phyloP scores from a whole-genome alignment of 2,329 filamentous ascomycete genomes.

The Verticillium tricorpus region DNA sequence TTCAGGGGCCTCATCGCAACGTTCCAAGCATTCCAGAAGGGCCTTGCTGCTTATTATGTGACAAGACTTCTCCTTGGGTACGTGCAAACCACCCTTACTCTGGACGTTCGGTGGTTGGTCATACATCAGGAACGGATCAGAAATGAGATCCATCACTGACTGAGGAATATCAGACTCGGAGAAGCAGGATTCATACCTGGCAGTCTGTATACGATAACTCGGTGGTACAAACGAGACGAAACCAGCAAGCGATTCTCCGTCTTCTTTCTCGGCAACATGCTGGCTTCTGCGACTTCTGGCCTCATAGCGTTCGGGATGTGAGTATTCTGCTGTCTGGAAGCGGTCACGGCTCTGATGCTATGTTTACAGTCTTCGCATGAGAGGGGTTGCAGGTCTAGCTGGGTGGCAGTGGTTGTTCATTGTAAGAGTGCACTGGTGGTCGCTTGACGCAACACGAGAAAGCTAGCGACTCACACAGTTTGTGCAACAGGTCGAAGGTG shows the following conservation, averaged over 20 bases:
- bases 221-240: slow-evolving; percentile 40
- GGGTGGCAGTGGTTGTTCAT: slow-evolving; percentile 13
- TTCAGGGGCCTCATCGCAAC: slow-evolving; percentile 30
- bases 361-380: neutral
- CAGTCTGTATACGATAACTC: slow-evolving; percentile 38
- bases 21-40: slow-evolving; percentile 29
- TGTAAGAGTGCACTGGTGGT: neutral
- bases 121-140: neutral
- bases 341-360: neutral
- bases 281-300: slow-evolving; percentile 30
- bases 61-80: slow-evolving; percentile 30
- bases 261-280: slow-evolving; percentile 39
- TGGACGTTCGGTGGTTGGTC: too few relatives aligned
- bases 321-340: neutral
- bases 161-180: slow-evolving; percentile 9
- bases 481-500: slow-evolving; percentile 25
- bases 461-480: neutral
- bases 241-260: slow-evolving; percentile 37
- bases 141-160: neutral
- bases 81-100: slow-evolving; percentile 2
- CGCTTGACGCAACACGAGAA: neutral
- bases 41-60: slow-evolving; percentile 25
- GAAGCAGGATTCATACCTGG: slow-evolving; percentile 41
- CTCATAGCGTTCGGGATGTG: slow-evolving; percentile 35
- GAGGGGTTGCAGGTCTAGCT: slow-evolving; percentile 5